A percentile compares a stretch with the other conserved stretches of the same genome.
Evolutionary conservation across 441 rosid genomes (phyloP).

Genomic region (Pelargonium australe): DNA sequence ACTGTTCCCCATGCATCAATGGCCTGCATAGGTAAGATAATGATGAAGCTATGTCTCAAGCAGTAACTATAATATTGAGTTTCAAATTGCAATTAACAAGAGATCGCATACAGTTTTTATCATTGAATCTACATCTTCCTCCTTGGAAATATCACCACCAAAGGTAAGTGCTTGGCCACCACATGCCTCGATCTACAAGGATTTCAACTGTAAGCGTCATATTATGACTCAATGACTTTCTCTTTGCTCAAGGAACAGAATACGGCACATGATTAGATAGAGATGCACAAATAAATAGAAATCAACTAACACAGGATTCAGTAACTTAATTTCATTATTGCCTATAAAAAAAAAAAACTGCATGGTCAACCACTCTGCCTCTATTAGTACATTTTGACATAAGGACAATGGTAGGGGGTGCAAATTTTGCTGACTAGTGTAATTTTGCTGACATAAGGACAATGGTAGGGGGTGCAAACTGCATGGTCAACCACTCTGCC

Average conservation of each 20-base stretch:
- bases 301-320: not conserved
- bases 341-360: no score
- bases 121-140: constrained; percentile 89
- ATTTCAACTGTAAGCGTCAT: not conserved
- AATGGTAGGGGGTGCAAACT: no score
- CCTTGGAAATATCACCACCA: constrained; percentile 91
- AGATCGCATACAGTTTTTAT: constrained; percentile 65
- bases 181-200: constrained; percentile 64
- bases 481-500: no score
- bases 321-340: not conserved
- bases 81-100: not conserved
- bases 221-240: not conserved
- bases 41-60: constrained; percentile 14
- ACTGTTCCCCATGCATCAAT: constrained; percentile 90
- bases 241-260: not conserved
- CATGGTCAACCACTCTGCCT: not conserved
- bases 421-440: not conserved
- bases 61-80: not conserved
- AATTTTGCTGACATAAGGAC: no score
- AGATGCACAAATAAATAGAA: not conserved
- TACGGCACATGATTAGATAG: not conserved
- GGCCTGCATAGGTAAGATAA: constrained; percentile 47
- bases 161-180: constrained; percentile 91
- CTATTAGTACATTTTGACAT: not conserved
- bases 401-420: not conserved